Evolutionary conservation across 441 rosid species (phyloP).

Genomic region (Populus tomentosa): DNA sequence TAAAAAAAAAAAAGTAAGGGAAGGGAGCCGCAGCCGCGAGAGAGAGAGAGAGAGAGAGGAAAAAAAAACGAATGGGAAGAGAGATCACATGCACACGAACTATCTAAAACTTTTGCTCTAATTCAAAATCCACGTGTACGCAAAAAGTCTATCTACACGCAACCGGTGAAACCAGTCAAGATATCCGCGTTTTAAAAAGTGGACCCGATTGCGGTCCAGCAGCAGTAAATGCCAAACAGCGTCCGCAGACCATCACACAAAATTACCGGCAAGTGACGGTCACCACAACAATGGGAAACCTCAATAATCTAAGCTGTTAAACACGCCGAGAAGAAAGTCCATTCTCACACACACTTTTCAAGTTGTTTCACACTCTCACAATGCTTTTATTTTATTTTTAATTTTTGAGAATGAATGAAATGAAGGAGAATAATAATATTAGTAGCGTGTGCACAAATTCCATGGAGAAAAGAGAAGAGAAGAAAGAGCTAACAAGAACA

Average conservation of each 20-base stretch:
- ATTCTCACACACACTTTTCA: constrained; percentile 38
- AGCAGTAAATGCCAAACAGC: constrained; percentile 53
- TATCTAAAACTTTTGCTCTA: neutral
- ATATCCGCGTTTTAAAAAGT: constrained; percentile 35
- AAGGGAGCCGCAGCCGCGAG: constrained; percentile 18
- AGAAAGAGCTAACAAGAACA: neutral
- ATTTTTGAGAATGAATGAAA: neutral
- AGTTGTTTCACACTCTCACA: constrained; percentile 9
- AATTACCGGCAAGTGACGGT: constrained; percentile 64
- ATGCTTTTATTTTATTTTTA: constrained; percentile 6
- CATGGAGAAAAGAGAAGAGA: constrained; percentile 44
- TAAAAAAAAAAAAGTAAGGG: neutral
- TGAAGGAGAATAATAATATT: neutral
- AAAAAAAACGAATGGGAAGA: neutral
- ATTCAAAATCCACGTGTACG: constrained; percentile 6
- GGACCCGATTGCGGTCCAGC: constrained; percentile 29
- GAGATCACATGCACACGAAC: constrained; percentile 29
- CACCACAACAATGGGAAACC: constrained; percentile 47
- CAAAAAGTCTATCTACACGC: neutral
- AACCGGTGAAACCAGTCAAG: constrained; percentile 52
- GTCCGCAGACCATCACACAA: constrained; percentile 26
- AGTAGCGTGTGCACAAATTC: constrained; percentile 9
- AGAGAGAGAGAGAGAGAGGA: constrained; percentile 11
- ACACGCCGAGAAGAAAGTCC: constrained; percentile 43
- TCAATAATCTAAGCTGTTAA: constrained; percentile 58